Conservation (phyloP, 2,329 filamentous ascomycete species). For the Fusarium falciforme region DNA sequence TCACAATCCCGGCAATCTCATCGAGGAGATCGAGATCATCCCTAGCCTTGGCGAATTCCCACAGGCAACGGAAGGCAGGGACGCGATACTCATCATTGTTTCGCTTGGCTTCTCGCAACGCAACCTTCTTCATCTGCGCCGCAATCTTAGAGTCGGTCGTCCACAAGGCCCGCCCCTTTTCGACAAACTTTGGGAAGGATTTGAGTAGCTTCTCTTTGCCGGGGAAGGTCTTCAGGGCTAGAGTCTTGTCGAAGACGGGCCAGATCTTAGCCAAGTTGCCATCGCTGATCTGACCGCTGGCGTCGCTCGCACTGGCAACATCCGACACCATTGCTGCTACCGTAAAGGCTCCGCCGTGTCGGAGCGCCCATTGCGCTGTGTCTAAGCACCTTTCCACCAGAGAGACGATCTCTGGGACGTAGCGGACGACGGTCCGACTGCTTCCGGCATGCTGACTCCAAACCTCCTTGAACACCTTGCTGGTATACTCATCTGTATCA, state of each 20-base stretch:
- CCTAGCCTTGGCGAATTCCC: slow-evolving; percentile 75
- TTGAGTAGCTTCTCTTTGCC: slow-evolving; percentile 89
- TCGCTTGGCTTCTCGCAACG: slow-evolving; percentile 87
- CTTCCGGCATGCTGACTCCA: slow-evolving; percentile 95
- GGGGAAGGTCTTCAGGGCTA: slow-evolving; percentile 90
- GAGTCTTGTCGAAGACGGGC: slow-evolving; percentile 83
- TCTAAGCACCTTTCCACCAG: slow-evolving; percentile 77
- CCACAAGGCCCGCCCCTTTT: slow-evolving; percentile 71
- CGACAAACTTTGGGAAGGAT: slow-evolving; percentile 82
- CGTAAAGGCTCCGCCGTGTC: slow-evolving; percentile 86
- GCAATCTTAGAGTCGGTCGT: slow-evolving; percentile 63
- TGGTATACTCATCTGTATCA: slow-evolving; percentile 83
- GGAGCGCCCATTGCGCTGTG: slow-evolving; percentile 88
- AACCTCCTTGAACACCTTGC: slow-evolving; percentile 82
- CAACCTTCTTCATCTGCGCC: slow-evolving; percentile 81
- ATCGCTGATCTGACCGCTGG: slow-evolving; percentile 69
- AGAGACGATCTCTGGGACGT: slow-evolving; percentile 82
- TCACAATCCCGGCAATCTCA: slow-evolving; percentile 73
- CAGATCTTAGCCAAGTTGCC: slow-evolving; percentile 75
- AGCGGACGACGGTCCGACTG: slow-evolving; percentile 82
- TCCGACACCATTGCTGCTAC: slow-evolving; percentile 79
- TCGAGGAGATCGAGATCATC: slow-evolving; percentile 77
- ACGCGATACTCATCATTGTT: slow-evolving; percentile 88
- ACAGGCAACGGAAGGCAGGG: slow-evolving; percentile 78
- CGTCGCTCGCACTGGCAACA: slow-evolving; percentile 68